phyloP scores from a whole-genome alignment of 352 stramenopile species.

The Aphanomyces cochlioides region DNA sequence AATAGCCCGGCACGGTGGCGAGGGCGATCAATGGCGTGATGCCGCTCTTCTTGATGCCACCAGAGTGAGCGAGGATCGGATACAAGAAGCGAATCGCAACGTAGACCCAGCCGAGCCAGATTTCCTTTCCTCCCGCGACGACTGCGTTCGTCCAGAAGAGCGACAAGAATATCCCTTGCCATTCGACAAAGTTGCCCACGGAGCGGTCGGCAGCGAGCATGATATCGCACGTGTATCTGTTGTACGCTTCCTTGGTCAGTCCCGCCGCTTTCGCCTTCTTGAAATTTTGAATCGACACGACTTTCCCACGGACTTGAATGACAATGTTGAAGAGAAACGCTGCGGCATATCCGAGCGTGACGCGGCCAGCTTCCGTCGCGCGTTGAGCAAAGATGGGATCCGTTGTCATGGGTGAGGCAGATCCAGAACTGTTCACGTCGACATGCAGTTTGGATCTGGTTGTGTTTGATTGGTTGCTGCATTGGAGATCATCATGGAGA shows the following conservation, averaged over 20 bases:
- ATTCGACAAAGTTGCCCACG: constrained; percentile 30
- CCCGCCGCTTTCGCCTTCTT: constrained; percentile 11
- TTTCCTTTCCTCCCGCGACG: constrained; percentile 19
- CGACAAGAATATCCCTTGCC: constrained; percentile 24
- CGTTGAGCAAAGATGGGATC: too few species aligned
- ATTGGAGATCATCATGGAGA: neutral
- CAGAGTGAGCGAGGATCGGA: constrained; percentile 16
- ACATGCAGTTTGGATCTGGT: neutral
- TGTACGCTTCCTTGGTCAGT: constrained; percentile 6
- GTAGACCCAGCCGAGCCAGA: constrained; percentile 27
- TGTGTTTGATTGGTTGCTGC: neutral
- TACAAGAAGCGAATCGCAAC: constrained; percentile 21
- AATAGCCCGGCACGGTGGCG: constrained; percentile 26
- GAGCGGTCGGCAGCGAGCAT: constrained; percentile 22
- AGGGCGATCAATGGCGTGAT: constrained; percentile 17
- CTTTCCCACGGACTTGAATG: constrained; percentile 27
- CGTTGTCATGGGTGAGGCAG: neutral
- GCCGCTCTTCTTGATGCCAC: constrained; percentile 13
- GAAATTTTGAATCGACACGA: neutral
- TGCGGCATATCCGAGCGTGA: constrained; percentile 22
- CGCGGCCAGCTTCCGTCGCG: constrained; percentile 11
- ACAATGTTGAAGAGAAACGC: constrained; percentile 28
- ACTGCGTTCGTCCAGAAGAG: constrained; percentile 29
- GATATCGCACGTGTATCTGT: constrained; percentile 21
- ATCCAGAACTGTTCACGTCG: neutral